A percentile compares a stretch with the other conserved stretches of the same genome.
Evolutionary conservation across 1,284 basidiomycete species (phyloP).

Genomic region (Tetrapyrgos nigripes): DNA sequence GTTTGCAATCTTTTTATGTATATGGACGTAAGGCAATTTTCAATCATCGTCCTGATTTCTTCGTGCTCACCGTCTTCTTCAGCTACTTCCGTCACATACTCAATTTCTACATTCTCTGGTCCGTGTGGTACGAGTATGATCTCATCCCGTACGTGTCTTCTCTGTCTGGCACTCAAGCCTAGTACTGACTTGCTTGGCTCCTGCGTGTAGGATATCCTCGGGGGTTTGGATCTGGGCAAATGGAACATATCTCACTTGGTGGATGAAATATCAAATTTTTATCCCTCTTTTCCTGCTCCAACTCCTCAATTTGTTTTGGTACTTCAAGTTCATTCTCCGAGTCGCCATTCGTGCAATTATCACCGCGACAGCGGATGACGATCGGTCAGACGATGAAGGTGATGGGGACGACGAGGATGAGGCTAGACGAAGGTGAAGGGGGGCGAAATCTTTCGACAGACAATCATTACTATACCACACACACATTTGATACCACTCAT

Average conservation of each 20-base stretch:
- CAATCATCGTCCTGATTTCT: background rate
- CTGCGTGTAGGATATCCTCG: constrained; percentile 52
- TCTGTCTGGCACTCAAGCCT: background rate
- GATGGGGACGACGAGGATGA: constrained; percentile 51
- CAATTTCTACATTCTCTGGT: constrained; percentile 88
- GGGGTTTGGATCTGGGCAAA: constrained; percentile 67
- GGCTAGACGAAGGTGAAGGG: too few relatives aligned
- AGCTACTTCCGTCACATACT: constrained; percentile 97
- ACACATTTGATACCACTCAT: too few relatives aligned
- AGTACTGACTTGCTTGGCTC: too few relatives aligned
- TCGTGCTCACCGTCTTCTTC: constrained; percentile 11
- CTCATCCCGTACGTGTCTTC: constrained; percentile 72
- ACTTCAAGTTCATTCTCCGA: constrained; percentile 79
- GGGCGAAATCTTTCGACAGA: too few relatives aligned
- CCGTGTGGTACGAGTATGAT: constrained; percentile 85
- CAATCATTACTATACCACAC: too few relatives aligned
- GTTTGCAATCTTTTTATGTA: constrained; percentile 73
- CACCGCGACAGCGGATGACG: constrained; percentile 42
- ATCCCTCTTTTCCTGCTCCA: constrained; percentile 78
- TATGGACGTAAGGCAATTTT: constrained; percentile 81
- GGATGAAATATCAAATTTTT: constrained; percentile 89
- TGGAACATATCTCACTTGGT: constrained; percentile 76
- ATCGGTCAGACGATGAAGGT: constrained; percentile 76
- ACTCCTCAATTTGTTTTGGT: constrained; percentile 91
- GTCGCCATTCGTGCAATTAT: constrained; percentile 60